Base-by-base conservation (phyloP, 352 stramenopile genomes). In the Phytophthora fragariae region DNA sequence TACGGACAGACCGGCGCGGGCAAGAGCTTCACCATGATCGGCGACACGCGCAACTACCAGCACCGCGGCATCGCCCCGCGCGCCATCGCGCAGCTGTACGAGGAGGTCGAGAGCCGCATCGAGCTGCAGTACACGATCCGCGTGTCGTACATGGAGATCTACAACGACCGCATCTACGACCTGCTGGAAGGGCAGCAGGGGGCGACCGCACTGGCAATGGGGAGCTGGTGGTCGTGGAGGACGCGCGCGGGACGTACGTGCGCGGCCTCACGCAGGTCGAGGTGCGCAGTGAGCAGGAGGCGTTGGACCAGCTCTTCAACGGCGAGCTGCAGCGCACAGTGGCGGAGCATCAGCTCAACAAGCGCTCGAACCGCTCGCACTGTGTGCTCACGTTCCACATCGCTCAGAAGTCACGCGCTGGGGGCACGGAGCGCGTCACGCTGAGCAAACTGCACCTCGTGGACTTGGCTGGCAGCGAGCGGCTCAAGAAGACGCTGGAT, bases 71-170 rank as follows among this genome's bases (percentile, higher is more conserved):
- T 98, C 62, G 91, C 92, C 5, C 94, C 94, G 2, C 80, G 92
- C 8, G 88, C 92, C 1, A 86, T 98, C 63, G 86, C 88, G 4
- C 93, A 98, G 56, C 77, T 98, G 7, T 98, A 95, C 64, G 83
- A 97, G 47, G 90, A 97, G 65, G 83, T 97, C n/a, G 88, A 94
- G 44, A 94, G 85, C 68, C 86, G 92, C 27, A 93, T 95, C 47
- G 94, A 98, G 70, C 86, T 95, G 37, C 87, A 92, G 55, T 98
- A 97, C 68, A 81, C 67, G 1, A 83, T 99, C 35, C 81, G 80
- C 24, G 91, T 93, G 56, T 98, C 93, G 56, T 99, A 98, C 84
- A 95, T 98, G 86, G 96, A 99, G 81, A 98, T 98, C 70, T 98
- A 98, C 75, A 98, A 98, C 76, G 96, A 98, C 62, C 89, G 88